Evolutionary conservation across 148 eudicot genomes (phyloP), one percentile per base, ranked within the genome.

Genomic region (Vaccinium darrowii): DNA sequence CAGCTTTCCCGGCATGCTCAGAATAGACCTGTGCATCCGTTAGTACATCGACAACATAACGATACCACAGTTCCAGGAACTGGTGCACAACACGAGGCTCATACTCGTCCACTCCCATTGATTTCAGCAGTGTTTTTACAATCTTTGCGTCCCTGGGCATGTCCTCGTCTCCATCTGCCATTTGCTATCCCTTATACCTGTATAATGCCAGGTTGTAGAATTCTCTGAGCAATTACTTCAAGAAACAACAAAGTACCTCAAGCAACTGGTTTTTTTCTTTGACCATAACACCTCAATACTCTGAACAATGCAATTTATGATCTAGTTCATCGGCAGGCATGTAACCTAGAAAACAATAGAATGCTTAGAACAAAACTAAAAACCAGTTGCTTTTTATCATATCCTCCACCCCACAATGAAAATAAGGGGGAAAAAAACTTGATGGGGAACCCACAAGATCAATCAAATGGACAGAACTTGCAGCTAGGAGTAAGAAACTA

Each of bases 21-120:
- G 99, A 91, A 88, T 97, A 97, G 51, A 97, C 99, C 85, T 97
- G 99, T 81, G 96, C 94, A 89, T 97, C 99, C 0, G 93, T 88
- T 81, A 97, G 83, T 23, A 97, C 94, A 91, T 97, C 98, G 23
- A 92, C 99, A 12, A 87, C 95, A 83, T 95, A 94, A 0, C 98
- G 90, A 80, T 95, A 97, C 96, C 98, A 97, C 11, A 95, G 88
- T 83, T 97, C 99, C 51, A 95, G 85, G 81, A 97, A 94, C 82
- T 95, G 99, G 86, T 95, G 95, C 49, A 97, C 87, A 16, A 95
- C 98, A 57, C 98, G 96, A 56, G 98, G 99, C 81, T 95, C 98
- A 73, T 94, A 91, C 52, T 94, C 95, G 62, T 93, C 99, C 54
- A 95, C 98, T 36, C 97, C 97, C 98, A 95, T 95, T 50, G 99